These are phyloP conservation scores for Asterophora lycoperdoides DNA, from an alignment of 768 basidiomycete genomes.

Conservation along the genomic window DNA sequence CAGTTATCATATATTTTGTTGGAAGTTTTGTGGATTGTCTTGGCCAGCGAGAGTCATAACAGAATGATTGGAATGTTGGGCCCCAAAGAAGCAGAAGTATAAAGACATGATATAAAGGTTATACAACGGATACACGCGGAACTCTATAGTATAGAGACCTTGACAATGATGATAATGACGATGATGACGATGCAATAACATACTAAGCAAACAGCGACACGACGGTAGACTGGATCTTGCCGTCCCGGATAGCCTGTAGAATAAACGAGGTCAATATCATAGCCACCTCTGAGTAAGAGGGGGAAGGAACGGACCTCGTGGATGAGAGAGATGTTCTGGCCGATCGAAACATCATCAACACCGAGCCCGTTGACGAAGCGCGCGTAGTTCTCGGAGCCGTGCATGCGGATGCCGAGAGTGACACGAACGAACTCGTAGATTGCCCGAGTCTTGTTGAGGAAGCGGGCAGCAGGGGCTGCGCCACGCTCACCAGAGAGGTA, in stretches of 20 bases:
- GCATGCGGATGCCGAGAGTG: constrained; percentile 65
- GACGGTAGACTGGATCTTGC: constrained; percentile 58
- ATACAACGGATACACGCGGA: not conserved
- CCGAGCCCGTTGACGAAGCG: constrained; percentile 41
- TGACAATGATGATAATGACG: not conserved
- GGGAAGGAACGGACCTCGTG: constrained; percentile 47
- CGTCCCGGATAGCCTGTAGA: constrained; percentile 41
- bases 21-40: not conserved
- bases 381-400: constrained; percentile 65
- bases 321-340: constrained; percentile 69
- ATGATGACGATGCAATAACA: not conserved
- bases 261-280: constrained; percentile 1
- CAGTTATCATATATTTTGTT: not conserved
- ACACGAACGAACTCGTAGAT: constrained; percentile 71
- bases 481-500: constrained; percentile 59
- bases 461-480: constrained; percentile 55
- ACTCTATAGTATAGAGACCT: constrained; percentile 5
- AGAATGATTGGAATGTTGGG: too few species aligned
- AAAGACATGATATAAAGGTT: not conserved
- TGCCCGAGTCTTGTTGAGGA: constrained; percentile 56
- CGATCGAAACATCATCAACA: constrained; percentile 54
- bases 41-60: too few species aligned
- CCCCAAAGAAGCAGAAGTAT: too few species aligned
- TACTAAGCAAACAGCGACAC: constrained; percentile 43
- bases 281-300: not conserved